phyloP scores from a whole-genome alignment of 352 stramenopile genomes.

The Phytophthora meadii region DNA sequence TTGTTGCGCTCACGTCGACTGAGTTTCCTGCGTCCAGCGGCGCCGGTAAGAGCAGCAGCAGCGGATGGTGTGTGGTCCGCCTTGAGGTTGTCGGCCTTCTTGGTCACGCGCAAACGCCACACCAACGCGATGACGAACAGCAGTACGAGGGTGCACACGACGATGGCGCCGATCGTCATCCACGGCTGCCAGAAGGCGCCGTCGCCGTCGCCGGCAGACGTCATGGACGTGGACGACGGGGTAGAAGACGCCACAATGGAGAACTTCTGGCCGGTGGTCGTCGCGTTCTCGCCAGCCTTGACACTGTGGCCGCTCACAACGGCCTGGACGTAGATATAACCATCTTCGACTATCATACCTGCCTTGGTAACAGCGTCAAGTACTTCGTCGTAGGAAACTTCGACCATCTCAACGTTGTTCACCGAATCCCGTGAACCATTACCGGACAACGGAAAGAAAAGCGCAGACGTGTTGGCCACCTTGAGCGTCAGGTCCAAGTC shows the following conservation, averaged over 20 bases:
- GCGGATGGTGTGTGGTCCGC: slow-evolving; percentile 21
- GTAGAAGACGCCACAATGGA: slow-evolving; percentile 82
- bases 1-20: slow-evolving; percentile 27
- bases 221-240: slow-evolving; percentile 49
- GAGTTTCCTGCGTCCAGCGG: slow-evolving; percentile 10
- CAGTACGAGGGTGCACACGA: slow-evolving; percentile 53
- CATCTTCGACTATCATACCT: slow-evolving; percentile 40
- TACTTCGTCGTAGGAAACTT: slow-evolving; percentile 63
- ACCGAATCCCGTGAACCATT: slow-evolving; percentile 63
- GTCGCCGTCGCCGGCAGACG: not conserved
- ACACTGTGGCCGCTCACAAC: slow-evolving; percentile 71
- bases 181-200: slow-evolving; percentile 72
- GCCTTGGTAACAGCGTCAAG: slow-evolving; percentile 38
- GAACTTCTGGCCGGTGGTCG: slow-evolving; percentile 64
- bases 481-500: slow-evolving; percentile 72
- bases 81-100: slow-evolving; percentile 33
- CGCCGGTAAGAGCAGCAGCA: slow-evolving; percentile 16
- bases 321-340: slow-evolving; percentile 63
- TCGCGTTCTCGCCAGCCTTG: slow-evolving; percentile 55
- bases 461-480: slow-evolving; percentile 51
- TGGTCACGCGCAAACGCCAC: slow-evolving; percentile 53
- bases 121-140: slow-evolving; percentile 62
- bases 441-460: slow-evolving; percentile 70
- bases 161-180: slow-evolving; percentile 74
- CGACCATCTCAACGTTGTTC: slow-evolving; percentile 88